Evolutionary conservation across 2,329 filamentous ascomycete species (phyloP).

Genomic region (Cercospora beticola): DNA sequence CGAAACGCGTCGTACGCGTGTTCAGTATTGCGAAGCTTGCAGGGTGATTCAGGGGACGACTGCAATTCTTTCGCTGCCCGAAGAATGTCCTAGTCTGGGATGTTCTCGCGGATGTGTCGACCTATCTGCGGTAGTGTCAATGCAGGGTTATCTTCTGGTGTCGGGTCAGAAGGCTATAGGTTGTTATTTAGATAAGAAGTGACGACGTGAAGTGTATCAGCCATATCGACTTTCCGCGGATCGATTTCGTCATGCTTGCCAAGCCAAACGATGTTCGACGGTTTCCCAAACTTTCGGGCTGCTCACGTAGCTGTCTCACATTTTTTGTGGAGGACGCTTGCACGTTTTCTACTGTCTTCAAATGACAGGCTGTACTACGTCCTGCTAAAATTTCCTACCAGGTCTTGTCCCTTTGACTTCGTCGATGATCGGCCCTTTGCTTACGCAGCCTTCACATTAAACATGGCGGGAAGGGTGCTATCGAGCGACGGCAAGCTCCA

Average conservation of each 20-base stretch:
- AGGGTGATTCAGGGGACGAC: background rate
- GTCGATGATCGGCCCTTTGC: background rate
- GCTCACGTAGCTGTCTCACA: background rate
- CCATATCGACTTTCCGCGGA: background rate
- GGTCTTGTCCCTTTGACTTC: background rate
- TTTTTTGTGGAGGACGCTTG: background rate
- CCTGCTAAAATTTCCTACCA: background rate
- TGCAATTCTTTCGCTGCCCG: background rate
- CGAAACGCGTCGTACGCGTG: background rate
- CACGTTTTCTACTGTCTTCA: background rate
- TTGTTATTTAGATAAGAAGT: background rate
- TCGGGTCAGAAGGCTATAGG: background rate
- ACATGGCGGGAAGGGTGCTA: background rate
- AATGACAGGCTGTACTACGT: background rate
- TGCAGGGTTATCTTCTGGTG: background rate
- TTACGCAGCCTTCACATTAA: background rate
- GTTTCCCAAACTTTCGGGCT: background rate
- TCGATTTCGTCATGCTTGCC: background rate
- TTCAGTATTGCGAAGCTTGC: background rate
- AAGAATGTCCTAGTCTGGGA: background rate
- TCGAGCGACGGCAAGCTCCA: background rate
- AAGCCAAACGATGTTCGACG: background rate
- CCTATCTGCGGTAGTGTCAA: background rate
- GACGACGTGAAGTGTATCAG: background rate
- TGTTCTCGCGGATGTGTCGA: background rate